phyloP scores from a whole-genome alignment of 345 rosid genomes.

The Populus tremula region DNA sequence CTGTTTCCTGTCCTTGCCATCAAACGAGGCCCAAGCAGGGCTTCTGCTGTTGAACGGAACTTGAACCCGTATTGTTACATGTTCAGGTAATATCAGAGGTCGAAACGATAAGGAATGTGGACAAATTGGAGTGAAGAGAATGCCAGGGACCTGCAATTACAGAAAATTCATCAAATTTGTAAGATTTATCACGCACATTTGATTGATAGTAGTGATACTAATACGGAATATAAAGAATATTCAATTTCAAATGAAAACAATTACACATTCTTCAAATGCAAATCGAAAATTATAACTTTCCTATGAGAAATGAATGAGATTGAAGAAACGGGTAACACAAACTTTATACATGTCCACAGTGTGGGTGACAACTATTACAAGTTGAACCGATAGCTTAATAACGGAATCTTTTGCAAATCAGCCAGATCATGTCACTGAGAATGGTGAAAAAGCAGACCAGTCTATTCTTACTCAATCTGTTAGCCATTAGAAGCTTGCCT shows the following conservation, averaged over 20 bases:
- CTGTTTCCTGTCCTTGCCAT: constrained; percentile 86
- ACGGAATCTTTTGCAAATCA: not conserved
- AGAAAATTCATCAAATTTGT: not conserved
- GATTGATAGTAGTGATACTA: not conserved
- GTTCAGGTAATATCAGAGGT: constrained; percentile 91
- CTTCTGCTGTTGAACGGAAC: constrained; percentile 90
- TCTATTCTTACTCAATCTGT: not conserved
- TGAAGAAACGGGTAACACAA: not conserved
- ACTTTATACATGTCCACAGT: not conserved
- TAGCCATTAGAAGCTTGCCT: not conserved
- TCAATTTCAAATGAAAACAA: not conserved
- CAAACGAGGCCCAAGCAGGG: constrained; percentile 94
- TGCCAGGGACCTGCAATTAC: constrained; percentile 79
- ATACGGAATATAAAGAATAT: not conserved
- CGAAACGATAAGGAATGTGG: constrained; percentile 97
- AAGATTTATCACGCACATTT: not conserved
- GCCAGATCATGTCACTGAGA: not conserved
- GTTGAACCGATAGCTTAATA: not conserved
- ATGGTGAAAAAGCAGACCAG: not conserved
- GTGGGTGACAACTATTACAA: not conserved
- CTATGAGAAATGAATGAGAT: too few relatives aligned
- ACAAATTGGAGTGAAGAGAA: constrained; percentile 95
- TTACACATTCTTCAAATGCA: not conserved
- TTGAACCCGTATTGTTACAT: constrained; percentile 80
- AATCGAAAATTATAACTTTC: too few relatives aligned